Conservation (phyloP, 2,329 filamentous ascomycete species). For the Ascochyta pisi region DNA sequence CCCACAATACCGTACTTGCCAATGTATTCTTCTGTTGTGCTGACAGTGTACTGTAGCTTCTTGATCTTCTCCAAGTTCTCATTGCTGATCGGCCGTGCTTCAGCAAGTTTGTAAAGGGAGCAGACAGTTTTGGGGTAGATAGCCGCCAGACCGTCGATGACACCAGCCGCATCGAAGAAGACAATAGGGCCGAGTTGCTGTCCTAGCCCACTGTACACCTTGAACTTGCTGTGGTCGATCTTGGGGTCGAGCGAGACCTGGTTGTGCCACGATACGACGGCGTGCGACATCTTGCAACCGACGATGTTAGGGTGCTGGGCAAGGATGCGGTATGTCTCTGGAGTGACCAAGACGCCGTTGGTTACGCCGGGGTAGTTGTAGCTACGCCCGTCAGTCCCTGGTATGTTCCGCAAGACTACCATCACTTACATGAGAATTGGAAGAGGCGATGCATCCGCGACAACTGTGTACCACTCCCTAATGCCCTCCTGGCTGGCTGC, state of each 20-base stretch:
- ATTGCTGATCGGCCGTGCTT: conserved; percentile 45
- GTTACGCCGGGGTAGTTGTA: conserved; percentile 73
- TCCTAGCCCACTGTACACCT: conserved; percentile 69
- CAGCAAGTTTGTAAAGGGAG: conserved; percentile 61
- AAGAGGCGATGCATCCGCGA: conserved; percentile 67
- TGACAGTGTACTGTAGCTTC: conserved; percentile 66
- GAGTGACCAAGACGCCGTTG: conserved; percentile 67
- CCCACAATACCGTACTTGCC: conserved; percentile 67
- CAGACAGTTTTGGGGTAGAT: conserved; percentile 70
- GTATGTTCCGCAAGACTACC: background rate
- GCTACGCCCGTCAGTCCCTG: conserved; percentile 44
- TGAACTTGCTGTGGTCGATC: conserved; percentile 66
- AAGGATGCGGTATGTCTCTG: conserved; percentile 65
- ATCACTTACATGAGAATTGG: conserved; percentile 65
- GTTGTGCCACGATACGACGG: conserved; percentile 68
- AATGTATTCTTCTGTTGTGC: conserved; percentile 67
- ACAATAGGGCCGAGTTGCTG: conserved; percentile 70
- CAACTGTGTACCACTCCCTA: conserved; percentile 65
- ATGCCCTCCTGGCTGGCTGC: conserved; percentile 66
- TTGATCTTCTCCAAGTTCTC: conserved; percentile 58
- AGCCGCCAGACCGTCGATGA: conserved; percentile 70
- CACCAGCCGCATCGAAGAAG: conserved; percentile 67
- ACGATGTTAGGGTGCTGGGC: conserved; percentile 71
- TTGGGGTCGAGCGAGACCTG: conserved; percentile 66
- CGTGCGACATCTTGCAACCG: conserved; percentile 73